Evolutionary conservation across 1,284 basidiomycete genomes (phyloP), one percentile per base, ranked within the genome.

Genomic region (Microbotryomycetes sp.): DNA sequence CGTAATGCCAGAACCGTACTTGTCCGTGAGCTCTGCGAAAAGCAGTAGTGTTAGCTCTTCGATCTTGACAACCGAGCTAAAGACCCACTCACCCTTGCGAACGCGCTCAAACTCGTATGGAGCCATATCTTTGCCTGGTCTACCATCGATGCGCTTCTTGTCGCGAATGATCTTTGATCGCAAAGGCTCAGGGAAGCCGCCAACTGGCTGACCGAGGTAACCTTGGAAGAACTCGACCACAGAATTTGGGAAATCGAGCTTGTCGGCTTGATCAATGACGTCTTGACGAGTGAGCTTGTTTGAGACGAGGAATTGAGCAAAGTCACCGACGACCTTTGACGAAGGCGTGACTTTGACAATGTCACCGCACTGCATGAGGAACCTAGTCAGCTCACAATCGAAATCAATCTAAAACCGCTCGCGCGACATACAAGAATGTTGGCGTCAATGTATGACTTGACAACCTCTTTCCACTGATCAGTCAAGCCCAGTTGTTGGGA

Each of bases 341-440:
- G 96, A 97, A 45, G 96, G 96, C 26, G 96, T 99, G 71, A 98
- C 94, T 83, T 99, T 99, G 81, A 98, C 88, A 75, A 99, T 88
- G 74, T 97, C 93, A 56, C 96, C 96, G 76, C 96, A 97, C 83
- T 92, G 74, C 7, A 60, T 47, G 29, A 23, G 30, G 60, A 25
- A 26, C 59, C 12, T 28, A 28, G 54, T 66, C 47, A 70, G 63
- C 36, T 12, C 28, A 30, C 16, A 14, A 45, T 3, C 19, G 6
- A 49, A 36, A 57, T 48, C 52, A 68, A 56, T 66, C 64, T 60
- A 59, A 65, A n/a, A n/a, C n/a, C n/a, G n/a, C n/a, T n/a, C n/a
- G n/a, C n/a, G 58, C 54, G 29, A 79, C 84, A 71, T 72, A 89
- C 88, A 62, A 97, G 84, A 63, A 89, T 83, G 76, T 97, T 97